Percentiles rank a stretch among this genome's conserved stretches.
Conservation (phyloP, 768 basidiomycete species). For the Hirschioporus abietinus region DNA sequence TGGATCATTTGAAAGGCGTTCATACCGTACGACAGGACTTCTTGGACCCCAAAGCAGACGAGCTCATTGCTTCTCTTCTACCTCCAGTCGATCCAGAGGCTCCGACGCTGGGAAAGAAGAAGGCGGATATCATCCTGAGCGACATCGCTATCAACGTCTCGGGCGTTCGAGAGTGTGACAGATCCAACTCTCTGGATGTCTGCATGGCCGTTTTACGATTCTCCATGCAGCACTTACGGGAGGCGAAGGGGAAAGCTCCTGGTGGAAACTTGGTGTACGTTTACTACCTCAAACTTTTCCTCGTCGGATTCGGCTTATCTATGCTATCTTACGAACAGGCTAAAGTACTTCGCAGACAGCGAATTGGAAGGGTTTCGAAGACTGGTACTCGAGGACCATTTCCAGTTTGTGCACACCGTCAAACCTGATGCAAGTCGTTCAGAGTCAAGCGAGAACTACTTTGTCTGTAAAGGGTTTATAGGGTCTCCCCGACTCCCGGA, state of each 20-base stretch:
- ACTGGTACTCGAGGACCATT: constrained; percentile 53
- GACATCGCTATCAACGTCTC: constrained; percentile 88
- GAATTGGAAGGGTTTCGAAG: constrained; percentile 58
- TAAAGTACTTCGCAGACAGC: constrained; percentile 85
- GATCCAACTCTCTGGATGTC: constrained; percentile 63
- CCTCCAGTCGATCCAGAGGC: constrained; percentile 18
- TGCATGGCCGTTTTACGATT: constrained; percentile 72
- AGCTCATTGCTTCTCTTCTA: constrained; percentile 37
- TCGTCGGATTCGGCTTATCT: constrained; percentile 8
- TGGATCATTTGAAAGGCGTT: constrained; percentile 69
- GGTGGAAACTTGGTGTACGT: constrained; percentile 59
- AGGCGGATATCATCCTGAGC: constrained; percentile 77
- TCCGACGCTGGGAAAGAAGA: constrained; percentile 19
- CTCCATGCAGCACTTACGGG: constrained; percentile 45
- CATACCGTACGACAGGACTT: constrained; percentile 76
- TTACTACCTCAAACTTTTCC: constrained; percentile 10
- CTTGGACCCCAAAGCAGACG: constrained; percentile 47
- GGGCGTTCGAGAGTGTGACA: constrained; percentile 65
- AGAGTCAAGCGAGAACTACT: constrained; percentile 81
- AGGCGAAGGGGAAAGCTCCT: constrained; percentile 33
- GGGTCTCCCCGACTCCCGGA: constrained; percentile 10
- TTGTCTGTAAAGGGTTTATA: constrained; percentile 75
- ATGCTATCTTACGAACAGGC: constrained; percentile 33
- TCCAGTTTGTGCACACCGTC: constrained; percentile 57
- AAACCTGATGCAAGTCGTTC: constrained; percentile 82